Conservation (phyloP, 441 rosid genomes). For the Flueggea neowawraea region DNA sequence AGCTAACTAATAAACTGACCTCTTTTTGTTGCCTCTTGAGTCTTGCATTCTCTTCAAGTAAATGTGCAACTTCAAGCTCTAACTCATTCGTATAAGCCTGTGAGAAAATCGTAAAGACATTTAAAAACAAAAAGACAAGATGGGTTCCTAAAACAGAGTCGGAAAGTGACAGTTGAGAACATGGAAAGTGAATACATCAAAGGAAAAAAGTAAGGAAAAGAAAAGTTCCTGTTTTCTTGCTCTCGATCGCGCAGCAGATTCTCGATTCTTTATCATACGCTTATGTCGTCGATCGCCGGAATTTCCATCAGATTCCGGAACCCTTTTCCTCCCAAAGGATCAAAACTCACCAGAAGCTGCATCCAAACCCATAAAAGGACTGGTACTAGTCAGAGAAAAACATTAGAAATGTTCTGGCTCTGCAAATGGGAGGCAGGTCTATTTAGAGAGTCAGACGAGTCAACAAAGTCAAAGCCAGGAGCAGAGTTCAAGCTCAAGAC, state of each 20-base stretch:
- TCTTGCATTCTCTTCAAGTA: constrained; percentile 37
- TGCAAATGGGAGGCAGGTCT: constrained; percentile 9
- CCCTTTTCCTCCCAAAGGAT: constrained; percentile 20
- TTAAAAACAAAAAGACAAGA: neutral
- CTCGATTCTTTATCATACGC: constrained; percentile 78
- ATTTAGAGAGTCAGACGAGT: constrained; percentile 6
- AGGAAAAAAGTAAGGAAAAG: neutral
- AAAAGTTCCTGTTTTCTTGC: constrained; percentile 60
- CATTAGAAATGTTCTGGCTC: neutral
- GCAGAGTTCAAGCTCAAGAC: constrained; percentile 38
- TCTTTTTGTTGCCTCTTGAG: constrained; percentile 41
- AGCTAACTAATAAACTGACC: constrained; percentile 18
- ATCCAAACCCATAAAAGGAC: constrained; percentile 18
- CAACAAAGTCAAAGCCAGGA: constrained; percentile 18
- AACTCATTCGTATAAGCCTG: constrained; percentile 51
- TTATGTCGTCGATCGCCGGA: constrained; percentile 35
- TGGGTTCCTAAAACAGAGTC: neutral
- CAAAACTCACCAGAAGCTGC: constrained; percentile 10
- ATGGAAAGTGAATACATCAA: neutral
- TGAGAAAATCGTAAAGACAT: neutral
- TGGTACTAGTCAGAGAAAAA: constrained; percentile 7
- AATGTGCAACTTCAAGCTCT: constrained; percentile 28
- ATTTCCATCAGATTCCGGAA: constrained; percentile 20
- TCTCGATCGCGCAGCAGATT: constrained; percentile 79
- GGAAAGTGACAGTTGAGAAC: neutral